Evolutionary conservation across 2,329 filamentous ascomycete species (phyloP).

Genomic region (Fusarium sp.): DNA sequence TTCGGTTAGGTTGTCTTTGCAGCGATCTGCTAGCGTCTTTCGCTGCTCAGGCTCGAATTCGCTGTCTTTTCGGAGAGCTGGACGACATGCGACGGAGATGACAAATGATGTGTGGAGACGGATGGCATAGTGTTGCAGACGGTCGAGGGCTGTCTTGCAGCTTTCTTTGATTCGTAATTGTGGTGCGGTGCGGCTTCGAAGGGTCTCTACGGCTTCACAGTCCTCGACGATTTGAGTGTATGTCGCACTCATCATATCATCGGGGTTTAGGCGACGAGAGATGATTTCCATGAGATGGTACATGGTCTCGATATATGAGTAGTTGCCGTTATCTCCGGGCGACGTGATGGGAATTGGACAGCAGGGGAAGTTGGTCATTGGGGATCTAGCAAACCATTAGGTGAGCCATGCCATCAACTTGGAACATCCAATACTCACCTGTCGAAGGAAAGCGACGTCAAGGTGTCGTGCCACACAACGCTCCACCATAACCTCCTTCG

Average conservation of each 20-base stretch:
- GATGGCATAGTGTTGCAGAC: slow-evolving; percentile 72
- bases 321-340: slow-evolving; percentile 57
- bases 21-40: slow-evolving; percentile 65
- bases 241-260: slow-evolving; percentile 59
- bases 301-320: slow-evolving; percentile 72
- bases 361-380: slow-evolving; percentile 70
- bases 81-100: slow-evolving; percentile 72
- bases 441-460: slow-evolving; percentile 74
- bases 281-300: slow-evolving; percentile 72
- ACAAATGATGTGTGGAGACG: slow-evolving; percentile 74
- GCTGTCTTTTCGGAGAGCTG: slow-evolving; percentile 67
- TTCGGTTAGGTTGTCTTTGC: slow-evolving; percentile 71
- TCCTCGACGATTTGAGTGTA: slow-evolving; percentile 68
- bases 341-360: slow-evolving; percentile 63
- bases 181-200: slow-evolving; percentile 59
- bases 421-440: slow-evolving; percentile 53
- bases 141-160: slow-evolving; percentile 72
- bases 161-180: slow-evolving; percentile 69
- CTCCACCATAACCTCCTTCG: slow-evolving; percentile 72
- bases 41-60: slow-evolving; percentile 64
- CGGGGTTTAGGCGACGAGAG: slow-evolving; percentile 66
- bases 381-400: slow-evolving; percentile 55
- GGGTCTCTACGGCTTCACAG: slow-evolving; percentile 65
- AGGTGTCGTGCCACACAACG: slow-evolving; percentile 73
- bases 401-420: neutral